These are phyloP conservation scores for Colletotrichum tamarilloi DNA, from an alignment of 2,329 filamentous ascomycete genomes.

Conservation along the genomic window DNA sequence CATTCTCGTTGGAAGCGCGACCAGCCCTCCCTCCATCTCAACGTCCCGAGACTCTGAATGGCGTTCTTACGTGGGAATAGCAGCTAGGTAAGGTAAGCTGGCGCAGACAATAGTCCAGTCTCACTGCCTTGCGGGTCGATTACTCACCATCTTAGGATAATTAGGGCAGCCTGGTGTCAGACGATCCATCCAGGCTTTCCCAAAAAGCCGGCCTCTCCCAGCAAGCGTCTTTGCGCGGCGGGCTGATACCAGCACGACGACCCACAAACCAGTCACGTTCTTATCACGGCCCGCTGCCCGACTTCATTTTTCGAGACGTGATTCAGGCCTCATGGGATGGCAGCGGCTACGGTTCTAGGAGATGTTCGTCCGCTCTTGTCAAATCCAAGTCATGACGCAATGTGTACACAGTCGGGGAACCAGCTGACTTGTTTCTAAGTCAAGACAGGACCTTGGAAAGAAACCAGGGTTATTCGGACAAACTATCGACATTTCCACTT, in stretches of 20 bases:
- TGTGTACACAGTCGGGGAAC: slow-evolving; percentile 6
- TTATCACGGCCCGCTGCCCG: slow-evolving; percentile 16
- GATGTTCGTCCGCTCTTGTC: slow-evolving; percentile 26
- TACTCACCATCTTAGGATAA: neutral
- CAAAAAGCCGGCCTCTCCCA: neutral
- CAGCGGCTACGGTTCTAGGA: slow-evolving; percentile 10
- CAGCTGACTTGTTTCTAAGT: slow-evolving; percentile 21
- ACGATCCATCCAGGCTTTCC: neutral
- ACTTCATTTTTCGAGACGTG: slow-evolving; percentile 18
- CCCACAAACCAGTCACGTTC: slow-evolving; percentile 31
- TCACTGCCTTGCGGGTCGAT: neutral
- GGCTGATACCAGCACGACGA: slow-evolving; percentile 24
- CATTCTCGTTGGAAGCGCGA: neutral
- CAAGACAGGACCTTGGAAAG: slow-evolving; percentile 3
- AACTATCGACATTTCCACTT: neutral
- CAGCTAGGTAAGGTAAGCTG: slow-evolving; percentile 10
- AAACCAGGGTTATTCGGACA: neutral
- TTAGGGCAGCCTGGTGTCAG: slow-evolving; percentile 17
- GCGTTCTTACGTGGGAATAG: slow-evolving; percentile 17
- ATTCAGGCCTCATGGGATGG: slow-evolving; percentile 33
- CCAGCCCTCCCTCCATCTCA: neutral
- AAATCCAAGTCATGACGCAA: slow-evolving; percentile 31
- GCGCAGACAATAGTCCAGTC: neutral
- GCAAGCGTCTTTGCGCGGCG: slow-evolving; percentile 8
- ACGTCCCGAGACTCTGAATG: neutral